Evolutionary conservation across 257 asterid species (phyloP).

Genomic region (Gentiana straminea): DNA sequence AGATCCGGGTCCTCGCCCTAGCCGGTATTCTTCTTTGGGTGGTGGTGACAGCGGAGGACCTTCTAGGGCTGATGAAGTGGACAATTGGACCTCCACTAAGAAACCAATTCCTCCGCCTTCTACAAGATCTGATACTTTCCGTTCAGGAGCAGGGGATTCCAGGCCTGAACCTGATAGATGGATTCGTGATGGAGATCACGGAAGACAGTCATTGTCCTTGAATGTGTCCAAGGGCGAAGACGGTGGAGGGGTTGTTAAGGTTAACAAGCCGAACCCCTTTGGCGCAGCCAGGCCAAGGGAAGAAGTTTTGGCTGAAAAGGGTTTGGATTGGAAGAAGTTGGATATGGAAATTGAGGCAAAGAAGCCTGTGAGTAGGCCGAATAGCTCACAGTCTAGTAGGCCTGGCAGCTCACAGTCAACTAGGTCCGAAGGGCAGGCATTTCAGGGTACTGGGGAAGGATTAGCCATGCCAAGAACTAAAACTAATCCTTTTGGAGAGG

Average conservation of each 20-base stretch:
- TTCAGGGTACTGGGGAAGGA: slow-evolving; percentile 33
- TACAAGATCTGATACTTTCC: slow-evolving; percentile 33
- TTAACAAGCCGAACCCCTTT: slow-evolving; percentile 73
- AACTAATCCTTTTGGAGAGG: slow-evolving; percentile 92
- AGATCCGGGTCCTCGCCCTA: slow-evolving; percentile 21
- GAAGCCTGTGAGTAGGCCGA: slow-evolving; percentile 62
- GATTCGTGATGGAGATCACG: slow-evolving; percentile 43
- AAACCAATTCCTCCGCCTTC: slow-evolving; percentile 35
- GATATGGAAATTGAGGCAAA: slow-evolving; percentile 60
- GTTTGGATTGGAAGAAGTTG: slow-evolving; percentile 89
- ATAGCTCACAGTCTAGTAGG: slow-evolving; percentile 85
- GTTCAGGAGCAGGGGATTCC: slow-evolving; percentile 32
- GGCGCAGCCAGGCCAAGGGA: slow-evolving; percentile 97
- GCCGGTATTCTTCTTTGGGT: slow-evolving; percentile 53
- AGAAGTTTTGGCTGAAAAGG: slow-evolving; percentile 91
- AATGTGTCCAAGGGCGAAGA: slow-evolving; percentile 24
- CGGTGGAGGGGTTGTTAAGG: slow-evolving; percentile 27
- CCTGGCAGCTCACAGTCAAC: slow-evolving; percentile 61
- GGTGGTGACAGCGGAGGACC: slow-evolving; percentile 51
- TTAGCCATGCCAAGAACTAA: slow-evolving; percentile 55
- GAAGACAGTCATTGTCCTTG: slow-evolving; percentile 22
- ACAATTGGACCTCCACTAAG: slow-evolving; percentile 66
- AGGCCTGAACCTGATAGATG: slow-evolving; percentile 65
- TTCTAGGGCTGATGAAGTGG: slow-evolving; percentile 87
- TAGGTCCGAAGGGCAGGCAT: slow-evolving; percentile 35